These are phyloP conservation scores for Ogataea hybrid DNA, from an alignment of 1,139 yeast genomes.

Conservation along the genomic window DNA sequence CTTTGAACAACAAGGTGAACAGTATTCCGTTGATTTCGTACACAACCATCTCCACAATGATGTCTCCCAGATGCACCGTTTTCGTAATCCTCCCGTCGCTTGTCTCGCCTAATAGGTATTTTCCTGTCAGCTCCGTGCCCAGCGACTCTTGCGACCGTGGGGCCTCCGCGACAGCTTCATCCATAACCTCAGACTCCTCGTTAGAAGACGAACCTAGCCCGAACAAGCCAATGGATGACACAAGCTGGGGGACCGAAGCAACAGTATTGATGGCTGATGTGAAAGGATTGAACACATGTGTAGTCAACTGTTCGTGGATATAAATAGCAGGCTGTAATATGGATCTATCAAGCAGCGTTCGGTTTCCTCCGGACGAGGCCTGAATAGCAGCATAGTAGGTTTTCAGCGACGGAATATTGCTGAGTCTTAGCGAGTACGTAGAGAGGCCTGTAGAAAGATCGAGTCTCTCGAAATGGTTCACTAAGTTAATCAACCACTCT, in stretches of 20 bases:
- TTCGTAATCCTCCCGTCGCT: slow-evolving; percentile 21
- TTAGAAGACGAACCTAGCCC: slow-evolving; percentile 10
- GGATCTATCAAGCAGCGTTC: slow-evolving; percentile 26
- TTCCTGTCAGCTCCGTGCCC: slow-evolving; percentile 21
- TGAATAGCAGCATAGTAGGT: slow-evolving; percentile 14
- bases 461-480: slow-evolving; percentile 27
- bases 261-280: slow-evolving; percentile 24
- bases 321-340: slow-evolving; percentile 27
- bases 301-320: slow-evolving; percentile 26
- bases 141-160: slow-evolving; percentile 8
- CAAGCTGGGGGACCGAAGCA: slow-evolving; percentile 17
- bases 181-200: slow-evolving; percentile 3
- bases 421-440: slow-evolving; percentile 24
- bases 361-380: slow-evolving; percentile 13
- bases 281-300: slow-evolving; percentile 30
- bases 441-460: slow-evolving; percentile 30
- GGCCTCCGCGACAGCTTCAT: not conserved
- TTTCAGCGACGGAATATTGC: slow-evolving; percentile 28
- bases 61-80: slow-evolving; percentile 12
- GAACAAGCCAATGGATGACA: slow-evolving; percentile 14
- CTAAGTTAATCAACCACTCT: slow-evolving; percentile 19
- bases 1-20: slow-evolving; percentile 22
- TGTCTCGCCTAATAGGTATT: slow-evolving; percentile 24
- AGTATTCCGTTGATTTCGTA: slow-evolving; percentile 31
- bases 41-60: slow-evolving; percentile 18